These are phyloP conservation scores for Coix lacrymajobi DNA, from an alignment of 176 grass and related monocot species.

Conservation along the genomic window DNA sequence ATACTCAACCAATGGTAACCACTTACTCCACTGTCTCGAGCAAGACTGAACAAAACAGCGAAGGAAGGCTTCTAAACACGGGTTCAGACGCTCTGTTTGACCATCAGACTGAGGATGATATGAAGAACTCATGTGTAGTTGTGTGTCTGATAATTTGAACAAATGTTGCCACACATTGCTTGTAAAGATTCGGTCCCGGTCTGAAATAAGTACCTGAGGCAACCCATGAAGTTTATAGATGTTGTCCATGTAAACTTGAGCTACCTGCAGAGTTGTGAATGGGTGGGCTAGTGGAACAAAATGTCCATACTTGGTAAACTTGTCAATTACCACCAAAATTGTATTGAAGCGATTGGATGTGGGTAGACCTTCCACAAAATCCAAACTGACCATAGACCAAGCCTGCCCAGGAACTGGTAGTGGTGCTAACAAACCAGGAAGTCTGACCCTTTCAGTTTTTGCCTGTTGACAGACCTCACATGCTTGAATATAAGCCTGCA, in stretches of 20 bases:
- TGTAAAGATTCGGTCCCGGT: background rate
- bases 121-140: background rate
- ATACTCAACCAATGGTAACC: background rate
- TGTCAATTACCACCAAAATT: background rate
- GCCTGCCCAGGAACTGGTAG: background rate
- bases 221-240: background rate
- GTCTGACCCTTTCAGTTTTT: background rate
- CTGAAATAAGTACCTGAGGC: background rate
- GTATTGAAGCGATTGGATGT: background rate
- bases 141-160: background rate
- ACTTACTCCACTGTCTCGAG: background rate
- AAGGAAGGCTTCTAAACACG: background rate
- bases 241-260: background rate
- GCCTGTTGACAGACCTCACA: background rate
- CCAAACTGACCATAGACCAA: background rate
- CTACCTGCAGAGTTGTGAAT: background rate
- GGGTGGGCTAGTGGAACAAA: background rate
- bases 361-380: background rate
- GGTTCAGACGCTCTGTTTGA: background rate
- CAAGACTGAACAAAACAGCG: background rate
- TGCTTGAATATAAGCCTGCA: fast-evolving
- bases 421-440: background rate
- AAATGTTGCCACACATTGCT: background rate
- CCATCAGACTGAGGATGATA: background rate
- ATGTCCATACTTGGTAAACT: background rate